A percentile compares a stretch with the other conserved stretches of the same genome.
phyloP scores from a whole-genome alignment of 768 basidiomycete genomes.

The Mycena venus region DNA sequence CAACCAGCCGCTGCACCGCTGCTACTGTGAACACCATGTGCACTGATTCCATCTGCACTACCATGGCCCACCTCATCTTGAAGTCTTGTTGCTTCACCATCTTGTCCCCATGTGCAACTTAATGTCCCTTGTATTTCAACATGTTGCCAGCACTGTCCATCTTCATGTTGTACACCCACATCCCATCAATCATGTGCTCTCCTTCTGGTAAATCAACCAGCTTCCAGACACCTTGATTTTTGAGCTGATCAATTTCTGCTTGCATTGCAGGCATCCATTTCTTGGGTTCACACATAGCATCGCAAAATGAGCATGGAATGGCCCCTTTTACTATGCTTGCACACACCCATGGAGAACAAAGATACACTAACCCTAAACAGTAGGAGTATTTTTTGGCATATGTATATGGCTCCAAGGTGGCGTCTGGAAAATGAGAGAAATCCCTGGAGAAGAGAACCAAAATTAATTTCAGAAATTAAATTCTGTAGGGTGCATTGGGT shows the following conservation, averaged over 20 bases:
- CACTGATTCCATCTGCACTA: slow-evolving; percentile 15
- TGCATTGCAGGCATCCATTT: slow-evolving; percentile 17
- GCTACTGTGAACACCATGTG: slow-evolving; percentile 9
- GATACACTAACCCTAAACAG: too few species aligned
- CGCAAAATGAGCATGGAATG: background rate
- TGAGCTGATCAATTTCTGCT: slow-evolving; percentile 12
- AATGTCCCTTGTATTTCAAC: slow-evolving; percentile 51
- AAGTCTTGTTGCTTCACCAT: slow-evolving; percentile 4
- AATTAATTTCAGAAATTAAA: too few species aligned
- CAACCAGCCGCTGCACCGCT: background rate
- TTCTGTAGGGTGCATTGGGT: too few species aligned
- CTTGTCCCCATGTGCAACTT: slow-evolving; percentile 42
- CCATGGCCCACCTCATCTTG: slow-evolving; percentile 26
- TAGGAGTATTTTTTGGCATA: too few species aligned
- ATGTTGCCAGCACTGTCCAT: slow-evolving; percentile 48
- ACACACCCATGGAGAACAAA: background rate
- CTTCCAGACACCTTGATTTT: background rate
- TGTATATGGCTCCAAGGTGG: too few species aligned
- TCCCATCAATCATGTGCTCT: background rate
- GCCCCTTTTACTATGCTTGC: background rate
- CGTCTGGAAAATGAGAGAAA: too few species aligned
- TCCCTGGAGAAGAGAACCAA: too few species aligned
- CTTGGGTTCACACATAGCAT: slow-evolving; percentile 16
- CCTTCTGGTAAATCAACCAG: slow-evolving; percentile 15
- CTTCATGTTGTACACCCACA: slow-evolving; percentile 45